phyloP scores from a whole-genome alignment of 1,284 basidiomycete species.

The Tilletia horrida region DNA sequence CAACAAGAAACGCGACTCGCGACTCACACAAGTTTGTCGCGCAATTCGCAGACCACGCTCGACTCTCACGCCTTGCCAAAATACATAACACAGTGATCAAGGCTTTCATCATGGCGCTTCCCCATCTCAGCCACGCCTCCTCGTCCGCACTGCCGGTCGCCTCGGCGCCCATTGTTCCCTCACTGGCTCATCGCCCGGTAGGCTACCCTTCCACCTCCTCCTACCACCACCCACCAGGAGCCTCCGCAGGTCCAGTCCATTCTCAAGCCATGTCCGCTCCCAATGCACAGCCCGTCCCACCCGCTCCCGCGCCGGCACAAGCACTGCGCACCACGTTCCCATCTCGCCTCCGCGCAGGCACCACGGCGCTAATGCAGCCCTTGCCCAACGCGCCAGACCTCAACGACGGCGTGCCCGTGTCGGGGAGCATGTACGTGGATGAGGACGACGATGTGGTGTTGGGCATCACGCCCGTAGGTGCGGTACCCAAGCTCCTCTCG shows the following conservation, averaged over 20 bases:
- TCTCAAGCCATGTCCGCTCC: background rate
- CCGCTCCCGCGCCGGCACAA: constrained; percentile 58
- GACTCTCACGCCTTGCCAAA: too few relatives aligned
- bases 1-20: too few relatives aligned
- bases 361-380: constrained; percentile 87
- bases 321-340: constrained; percentile 79
- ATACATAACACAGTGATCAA: too few relatives aligned
- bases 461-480: constrained; percentile 13
- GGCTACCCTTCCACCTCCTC: background rate
- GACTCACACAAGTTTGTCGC: too few relatives aligned
- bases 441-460: constrained; percentile 37
- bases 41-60: too few relatives aligned
- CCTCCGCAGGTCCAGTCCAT: background rate
- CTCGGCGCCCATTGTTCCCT: too few relatives aligned
- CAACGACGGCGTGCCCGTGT: constrained; percentile 16
- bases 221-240: background rate
- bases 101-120: too few relatives aligned
- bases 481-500: constrained; percentile 1
- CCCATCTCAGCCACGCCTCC: too few relatives aligned
- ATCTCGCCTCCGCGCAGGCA: constrained; percentile 85
- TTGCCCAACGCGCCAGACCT: constrained; percentile 56
- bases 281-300: background rate
- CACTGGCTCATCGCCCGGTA: too few relatives aligned
- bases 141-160: too few relatives aligned
- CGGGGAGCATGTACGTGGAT: constrained; percentile 26